Base-by-base conservation (phyloP, 2,329 filamentous ascomycete species). In the Trichoderma sp. region DNA sequence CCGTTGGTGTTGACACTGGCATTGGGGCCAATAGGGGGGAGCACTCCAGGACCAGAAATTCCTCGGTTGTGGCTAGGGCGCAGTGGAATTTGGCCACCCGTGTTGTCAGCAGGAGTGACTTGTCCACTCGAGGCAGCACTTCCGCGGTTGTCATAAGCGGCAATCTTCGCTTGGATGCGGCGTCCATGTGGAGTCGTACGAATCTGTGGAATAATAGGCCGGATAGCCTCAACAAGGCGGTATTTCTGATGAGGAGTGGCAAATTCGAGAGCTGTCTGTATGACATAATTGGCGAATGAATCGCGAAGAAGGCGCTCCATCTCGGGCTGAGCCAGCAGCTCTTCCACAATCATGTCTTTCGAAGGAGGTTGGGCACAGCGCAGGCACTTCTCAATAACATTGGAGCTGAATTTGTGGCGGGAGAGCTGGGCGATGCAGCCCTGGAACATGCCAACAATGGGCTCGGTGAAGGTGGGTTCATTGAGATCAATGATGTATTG, bases 341-440 rank as follows among this genome's bases (percentile, higher is more conserved):
- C 96, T 43, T 91, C 88, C 69, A 97, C 91, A 81, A 99, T 90
- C 79, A 90, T 85, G 74, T 93, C 91, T 77, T 91, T 94, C 63
- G 91, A 91, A 11, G 87, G 83, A 28, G 89, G 84, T 70, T 91
- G 89, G 43, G 94, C 90, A 77, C 93, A 97, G 68, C 96, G 93
- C 69, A 98, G 83, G 75, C 92, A 94, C 80, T 99, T 99, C 83
- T 99, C 96, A 72, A 99, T 95, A 69, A 99, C 96, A 75, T 99
- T 99, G 76, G 96, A 98, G 82, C 94, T 97, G 83, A 99, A 99
- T 82, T 99, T 99, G 83, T 99, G 96, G 78, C 94, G 94, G 6
- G 96, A 98, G 18, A 87, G 87, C 80, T 80, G 86, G 76, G 78
- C 91, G 83, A 88, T 92, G 84, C 85, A 86, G 74, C 91, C 91